Percentiles rank a stretch among this genome's conserved stretches.
These are phyloP conservation scores for Elsinoe australis DNA, from an alignment of 2,329 filamentous ascomycete genomes.

Conservation along the genomic window DNA sequence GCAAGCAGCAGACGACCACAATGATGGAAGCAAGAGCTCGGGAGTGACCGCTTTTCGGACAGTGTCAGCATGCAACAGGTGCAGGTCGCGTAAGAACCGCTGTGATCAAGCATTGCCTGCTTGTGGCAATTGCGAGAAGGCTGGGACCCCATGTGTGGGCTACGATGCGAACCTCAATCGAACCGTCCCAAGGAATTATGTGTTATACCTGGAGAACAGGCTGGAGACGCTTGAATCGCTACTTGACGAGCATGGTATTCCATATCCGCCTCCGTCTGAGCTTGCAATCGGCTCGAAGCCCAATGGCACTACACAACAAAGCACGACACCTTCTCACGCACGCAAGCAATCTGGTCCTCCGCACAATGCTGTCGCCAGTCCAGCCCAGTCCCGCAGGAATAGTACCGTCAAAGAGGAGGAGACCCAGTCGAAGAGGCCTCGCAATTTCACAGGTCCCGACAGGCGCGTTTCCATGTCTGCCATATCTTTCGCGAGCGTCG, in stretches of 20 bases:
- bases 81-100: slow-evolving; percentile 83
- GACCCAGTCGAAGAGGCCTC: slow-evolving; percentile 34
- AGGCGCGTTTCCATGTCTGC: slow-evolving; percentile 80
- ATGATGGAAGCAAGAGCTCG: slow-evolving; percentile 37
- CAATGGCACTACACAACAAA: not conserved
- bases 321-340: not conserved
- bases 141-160: slow-evolving; percentile 81
- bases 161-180: slow-evolving; percentile 96
- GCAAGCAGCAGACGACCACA: not conserved
- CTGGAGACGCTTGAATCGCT: slow-evolving; percentile 75
- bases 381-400: no score
- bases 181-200: slow-evolving; percentile 87
- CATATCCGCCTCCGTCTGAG: slow-evolving; percentile 61
- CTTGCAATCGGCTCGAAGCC: slow-evolving; percentile 42
- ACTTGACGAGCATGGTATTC: slow-evolving; percentile 59
- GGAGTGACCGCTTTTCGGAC: slow-evolving; percentile 56
- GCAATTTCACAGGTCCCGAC: slow-evolving; percentile 57
- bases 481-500: slow-evolving; percentile 88
- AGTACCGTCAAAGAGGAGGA: not conserved
- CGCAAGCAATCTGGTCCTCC: not conserved
- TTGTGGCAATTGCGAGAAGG: slow-evolving; percentile 88
- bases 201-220: slow-evolving; percentile 86
- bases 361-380: no score
- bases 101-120: slow-evolving; percentile 71
- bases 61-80: slow-evolving; percentile 90